These are phyloP conservation scores for Hyphopichia khmerensis DNA, from an alignment of 1,139 yeast species.

Conservation along the genomic window DNA sequence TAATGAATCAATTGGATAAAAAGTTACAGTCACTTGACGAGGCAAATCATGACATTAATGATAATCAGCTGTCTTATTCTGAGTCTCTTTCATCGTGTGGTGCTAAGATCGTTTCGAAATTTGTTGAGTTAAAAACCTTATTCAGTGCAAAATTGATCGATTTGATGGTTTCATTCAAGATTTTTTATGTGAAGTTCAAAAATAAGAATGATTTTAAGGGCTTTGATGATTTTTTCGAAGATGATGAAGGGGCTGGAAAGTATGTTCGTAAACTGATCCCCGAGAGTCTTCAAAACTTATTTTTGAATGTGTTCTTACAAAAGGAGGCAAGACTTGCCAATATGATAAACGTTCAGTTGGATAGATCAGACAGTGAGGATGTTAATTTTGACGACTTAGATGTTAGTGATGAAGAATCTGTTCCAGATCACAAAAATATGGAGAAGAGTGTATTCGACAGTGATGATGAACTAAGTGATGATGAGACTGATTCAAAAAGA, in stretches of 20 bases:
- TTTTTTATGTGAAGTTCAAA: constrained; percentile 32
- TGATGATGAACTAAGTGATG: constrained; percentile 17
- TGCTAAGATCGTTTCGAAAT: constrained; percentile 12
- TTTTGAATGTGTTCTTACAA: constrained; percentile 30
- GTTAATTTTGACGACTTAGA: constrained; percentile 47
- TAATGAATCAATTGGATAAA: constrained; percentile 4
- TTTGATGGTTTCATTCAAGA: constrained; percentile 29
- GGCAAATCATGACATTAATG: constrained; percentile 7
- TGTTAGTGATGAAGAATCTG: constrained; percentile 10
- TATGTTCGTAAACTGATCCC: constrained; percentile 17
- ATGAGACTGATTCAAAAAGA: constrained; percentile 17
- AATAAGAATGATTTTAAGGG: constrained; percentile 22
- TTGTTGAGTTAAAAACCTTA: constrained; percentile 24
- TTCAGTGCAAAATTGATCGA: constrained; percentile 30
- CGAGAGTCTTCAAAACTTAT: constrained; percentile 19
- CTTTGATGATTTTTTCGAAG: constrained; percentile 27
- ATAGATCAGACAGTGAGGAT: constrained; percentile 57
- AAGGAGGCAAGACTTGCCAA: constrained; percentile 34
- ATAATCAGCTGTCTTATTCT: constrained; percentile 11
- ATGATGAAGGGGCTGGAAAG: constrained; percentile 12
- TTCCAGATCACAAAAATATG: background rate
- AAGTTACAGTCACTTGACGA: constrained; percentile 6
- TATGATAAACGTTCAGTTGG: constrained; percentile 36
- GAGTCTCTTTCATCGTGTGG: constrained; percentile 4
- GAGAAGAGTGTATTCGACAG: constrained; percentile 15